Conservation (phyloP, 257 asterid species). For the Knoxia roxburghii region DNA sequence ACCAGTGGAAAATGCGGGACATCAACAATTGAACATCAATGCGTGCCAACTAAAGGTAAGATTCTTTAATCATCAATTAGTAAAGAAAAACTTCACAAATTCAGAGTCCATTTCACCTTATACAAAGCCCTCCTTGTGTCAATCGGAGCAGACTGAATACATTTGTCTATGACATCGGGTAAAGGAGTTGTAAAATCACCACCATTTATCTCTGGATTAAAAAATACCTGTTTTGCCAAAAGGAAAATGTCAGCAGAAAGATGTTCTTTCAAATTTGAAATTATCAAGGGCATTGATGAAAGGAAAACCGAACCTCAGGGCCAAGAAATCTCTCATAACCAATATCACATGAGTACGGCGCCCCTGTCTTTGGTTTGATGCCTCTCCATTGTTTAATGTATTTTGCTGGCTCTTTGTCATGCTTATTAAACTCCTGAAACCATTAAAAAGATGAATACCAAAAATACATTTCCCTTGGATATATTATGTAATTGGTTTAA, state of each 20-base stretch:
- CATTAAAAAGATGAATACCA: conserved; percentile 19
- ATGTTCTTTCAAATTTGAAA: conserved; percentile 9
- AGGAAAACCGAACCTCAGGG: conserved; percentile 69
- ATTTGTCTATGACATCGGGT: conserved; percentile 81
- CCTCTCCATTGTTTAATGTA: conserved; percentile 93
- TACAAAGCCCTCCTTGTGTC: conserved; percentile 97
- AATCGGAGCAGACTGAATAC: conserved; percentile 96
- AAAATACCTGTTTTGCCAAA: conserved; percentile 66
- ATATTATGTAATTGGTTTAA: background rate
- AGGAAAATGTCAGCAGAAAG: conserved; percentile 8
- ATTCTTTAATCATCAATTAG: conserved; percentile 6
- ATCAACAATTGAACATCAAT: background rate
- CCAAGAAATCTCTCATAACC: conserved; percentile 99
- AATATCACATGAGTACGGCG: conserved; percentile 84
- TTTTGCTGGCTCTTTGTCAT: conserved; percentile 87
- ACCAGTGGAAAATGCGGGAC: background rate
- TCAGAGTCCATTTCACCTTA: conserved; percentile 50
- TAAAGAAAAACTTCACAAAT: conserved; percentile 10
- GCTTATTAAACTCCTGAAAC: conserved; percentile 86
- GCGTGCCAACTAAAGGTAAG: conserved; percentile 2
- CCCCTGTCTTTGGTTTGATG: conserved; percentile 92
- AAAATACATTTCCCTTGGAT: background rate
- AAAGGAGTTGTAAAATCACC: conserved; percentile 73
- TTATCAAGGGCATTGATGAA: conserved; percentile 19
- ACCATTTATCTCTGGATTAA: conserved; percentile 83